These are phyloP conservation scores for Pinus tabuliformis DNA, from an alignment of 75 land plant species.

Conservation along the genomic window DNA sequence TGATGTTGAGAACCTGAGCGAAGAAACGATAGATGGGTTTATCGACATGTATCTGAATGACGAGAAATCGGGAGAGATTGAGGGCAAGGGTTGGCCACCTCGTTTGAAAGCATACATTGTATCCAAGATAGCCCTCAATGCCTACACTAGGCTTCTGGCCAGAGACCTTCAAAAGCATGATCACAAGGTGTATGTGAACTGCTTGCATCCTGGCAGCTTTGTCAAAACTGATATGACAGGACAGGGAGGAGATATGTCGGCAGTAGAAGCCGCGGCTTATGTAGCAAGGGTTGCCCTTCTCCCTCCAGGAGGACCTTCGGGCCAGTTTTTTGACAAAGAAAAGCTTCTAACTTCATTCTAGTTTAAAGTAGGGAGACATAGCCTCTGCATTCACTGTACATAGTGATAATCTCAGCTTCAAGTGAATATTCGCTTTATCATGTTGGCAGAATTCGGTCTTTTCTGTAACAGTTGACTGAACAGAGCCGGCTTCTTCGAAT, in stretches of 20 bases:
- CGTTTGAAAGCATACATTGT: constrained; percentile 9
- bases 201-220: constrained; percentile 23
- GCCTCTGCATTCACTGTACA: too few species aligned
- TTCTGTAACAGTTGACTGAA: too few species aligned
- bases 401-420: too few species aligned
- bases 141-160: constrained; percentile 22
- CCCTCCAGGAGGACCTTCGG: not conserved
- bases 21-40: constrained; percentile 15
- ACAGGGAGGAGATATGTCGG: not conserved
- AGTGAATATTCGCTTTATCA: too few species aligned
- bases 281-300: not conserved
- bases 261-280: not conserved
- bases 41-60: constrained; percentile 11
- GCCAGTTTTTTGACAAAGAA: too few species aligned
- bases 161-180: not conserved
- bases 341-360: too few species aligned
- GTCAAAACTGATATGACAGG: constrained; percentile 19
- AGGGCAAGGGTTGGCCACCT: constrained; percentile 19
- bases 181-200: constrained; percentile 17
- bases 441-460: too few species aligned
- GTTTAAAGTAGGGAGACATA: too few species aligned
- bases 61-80: constrained; percentile 11
- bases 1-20: constrained; percentile 12
- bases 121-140: constrained; percentile 29
- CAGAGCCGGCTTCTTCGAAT: too few species aligned